Evolutionary conservation across 1,139 yeast genomes (phyloP), one percentile per base, ranked within the genome.

Genomic region (Diutina catenulata): DNA sequence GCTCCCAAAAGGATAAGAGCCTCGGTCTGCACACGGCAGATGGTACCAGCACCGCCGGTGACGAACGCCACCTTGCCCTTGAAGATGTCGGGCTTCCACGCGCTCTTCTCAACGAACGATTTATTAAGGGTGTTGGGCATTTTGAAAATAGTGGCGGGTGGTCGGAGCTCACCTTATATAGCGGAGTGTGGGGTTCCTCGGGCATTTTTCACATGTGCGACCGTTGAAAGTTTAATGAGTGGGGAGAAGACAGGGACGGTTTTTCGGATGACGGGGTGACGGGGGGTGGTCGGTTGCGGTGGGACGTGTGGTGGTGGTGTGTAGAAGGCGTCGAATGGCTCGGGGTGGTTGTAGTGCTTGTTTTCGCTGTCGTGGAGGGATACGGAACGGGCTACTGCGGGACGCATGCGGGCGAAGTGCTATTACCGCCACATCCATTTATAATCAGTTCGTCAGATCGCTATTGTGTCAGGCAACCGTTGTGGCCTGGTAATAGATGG

Each of bases 31-130:
- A 80, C 88, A 39, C 87, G 66, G 56, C 96, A 87, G 39, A 88
- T 87, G 23, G 94, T 76, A 5, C 96, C 95, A 1, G 95, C 93
- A 19, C 96, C 96, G 2, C 97, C 97, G 1, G 96, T 88, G 40
- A 87, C 82, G 49, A 87, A 82, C 11, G 76, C 94, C 2, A 84
- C 95, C 56, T 86, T 87, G 21, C 83, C 93, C 41, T 73, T 64
- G 60, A 86, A 86, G 29, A 86, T 49, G 46, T 73, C 79, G 1
- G 76, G 70, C 47, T 76, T 78, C 70, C 69, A 66, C 25, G 35
- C 29, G 20, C 11, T 45, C 49, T 14, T 50, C 55, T 33, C 51
- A 57, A 29, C 49, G 14, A 31, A 31, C 25, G 35, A 21, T n/a
- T 31, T 7, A 18, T 31, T 26, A 11, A 31, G 22, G 8, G 35